Base-by-base conservation (phyloP, 805 yeast genomes). In the Yamadazyma akitaensis region DNA sequence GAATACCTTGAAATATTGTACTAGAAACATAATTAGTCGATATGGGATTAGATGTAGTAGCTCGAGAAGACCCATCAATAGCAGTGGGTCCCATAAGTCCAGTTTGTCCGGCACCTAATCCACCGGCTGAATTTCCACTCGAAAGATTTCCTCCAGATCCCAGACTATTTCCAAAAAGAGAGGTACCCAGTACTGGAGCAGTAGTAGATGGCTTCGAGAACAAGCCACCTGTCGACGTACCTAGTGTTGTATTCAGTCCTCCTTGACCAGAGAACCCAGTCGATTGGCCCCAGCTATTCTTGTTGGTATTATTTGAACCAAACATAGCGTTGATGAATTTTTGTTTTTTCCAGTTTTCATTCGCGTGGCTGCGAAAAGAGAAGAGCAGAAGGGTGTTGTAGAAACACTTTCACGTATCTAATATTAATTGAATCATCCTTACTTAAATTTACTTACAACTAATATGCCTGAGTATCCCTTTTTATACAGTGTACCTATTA, bases 101-200 rank as follows among this genome's bases (percentile, higher is more conserved):
- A 12, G 32, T 28, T 28, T 28, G 32, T 4, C n/a, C n/a, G n/a
- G 32, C n/a, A 28, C 32, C 32, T 28, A 13, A 12, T 28, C 32
- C 32, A 28, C n/a, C n/a, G 32, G 32, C 7, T 21, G 24, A 28
- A 11, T 5, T 3, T 11, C 32, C 16, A 41, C 30, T 8, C 3
- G 32, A 28, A 28, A 28, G n/a, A 28, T 28, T 28, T 28, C 32
- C 32, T 16, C 30, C 36, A 46, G 31, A 26, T 28, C 32, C 32
- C 32, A 28, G 32, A 13, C 32, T 28, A 28, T 45, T 53, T 14
- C 68, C 67, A 50, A 62, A 61, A 51, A 25, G 38, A 40, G 17
- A 43, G 35, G 9, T 31, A 31, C 10, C 37, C 41, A 5, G 38
- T 17, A 11, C 14, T 35, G 19, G 48, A 2, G 32, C 9, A 12